These are phyloP conservation scores for Piper longum DNA, from an alignment of 164 flowering plant species.

Conservation along the genomic window DNA sequence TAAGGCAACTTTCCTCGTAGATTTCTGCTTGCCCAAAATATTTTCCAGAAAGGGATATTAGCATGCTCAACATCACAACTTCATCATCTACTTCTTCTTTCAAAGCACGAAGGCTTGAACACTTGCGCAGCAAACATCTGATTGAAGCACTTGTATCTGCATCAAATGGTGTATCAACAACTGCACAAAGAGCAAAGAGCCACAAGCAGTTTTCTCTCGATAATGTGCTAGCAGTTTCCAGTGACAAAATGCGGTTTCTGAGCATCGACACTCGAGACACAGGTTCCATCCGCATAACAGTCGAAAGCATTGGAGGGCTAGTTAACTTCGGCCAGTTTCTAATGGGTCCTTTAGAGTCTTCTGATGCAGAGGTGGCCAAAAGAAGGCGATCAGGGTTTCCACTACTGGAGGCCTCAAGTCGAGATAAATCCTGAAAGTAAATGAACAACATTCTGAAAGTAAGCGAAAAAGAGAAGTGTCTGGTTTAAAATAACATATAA, in stretches of 20 bases:
- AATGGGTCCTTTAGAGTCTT: conserved; percentile 4
- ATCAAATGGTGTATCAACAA: conserved; percentile 63
- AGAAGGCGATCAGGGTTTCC: conserved; percentile 3
- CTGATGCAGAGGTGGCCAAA: not conserved
- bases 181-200: conserved; percentile 67
- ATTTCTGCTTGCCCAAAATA: conserved; percentile 54
- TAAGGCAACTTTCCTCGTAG: not conserved
- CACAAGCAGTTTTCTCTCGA: conserved; percentile 41
- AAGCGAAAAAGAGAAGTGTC: not conserved
- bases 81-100: conserved; percentile 59
- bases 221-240: conserved; percentile 21
- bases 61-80: conserved; percentile 62
- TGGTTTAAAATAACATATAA: too few relatives aligned
- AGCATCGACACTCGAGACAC: conserved; percentile 50
- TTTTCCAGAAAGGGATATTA: conserved; percentile 55
- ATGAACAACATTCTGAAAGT: not conserved
- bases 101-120: conserved; percentile 53
- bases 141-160: conserved; percentile 62
- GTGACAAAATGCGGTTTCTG: conserved; percentile 31
- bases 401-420: conserved; percentile 7
- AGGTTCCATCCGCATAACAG: conserved; percentile 42
- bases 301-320: conserved; percentile 32
- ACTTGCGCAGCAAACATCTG: conserved; percentile 61
- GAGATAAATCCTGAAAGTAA: conserved; percentile 31
- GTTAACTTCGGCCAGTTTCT: conserved; percentile 1